Conservation (phyloP, 1,139 yeast genomes). For the Saccharomycopsis hybrid region DNA sequence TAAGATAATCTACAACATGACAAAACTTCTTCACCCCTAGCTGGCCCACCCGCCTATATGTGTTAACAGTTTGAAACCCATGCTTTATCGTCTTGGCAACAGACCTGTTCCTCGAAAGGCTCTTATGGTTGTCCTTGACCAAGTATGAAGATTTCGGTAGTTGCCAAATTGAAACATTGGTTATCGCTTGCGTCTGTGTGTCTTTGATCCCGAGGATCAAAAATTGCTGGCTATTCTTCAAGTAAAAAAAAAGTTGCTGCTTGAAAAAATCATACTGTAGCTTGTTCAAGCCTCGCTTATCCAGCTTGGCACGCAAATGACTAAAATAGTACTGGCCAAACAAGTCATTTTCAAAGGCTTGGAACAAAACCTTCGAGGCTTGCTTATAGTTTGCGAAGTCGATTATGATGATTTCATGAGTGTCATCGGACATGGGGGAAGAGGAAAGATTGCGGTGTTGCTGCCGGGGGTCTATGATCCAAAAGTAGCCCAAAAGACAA, state of each 20-base stretch:
- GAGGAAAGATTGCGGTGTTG: no score
- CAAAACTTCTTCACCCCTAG: constrained; percentile 9
- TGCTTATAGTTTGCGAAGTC: constrained; percentile 3
- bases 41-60: constrained; percentile 4
- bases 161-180: constrained; percentile 9
- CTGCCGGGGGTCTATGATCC: no score
- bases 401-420: constrained; percentile 6
- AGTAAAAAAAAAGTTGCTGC: constrained; percentile 8
- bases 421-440: no score
- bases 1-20: not conserved
- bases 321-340: constrained; percentile 6
- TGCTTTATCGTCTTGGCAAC: not conserved
- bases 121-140: not conserved
- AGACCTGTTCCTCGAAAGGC: not conserved
- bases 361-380: constrained; percentile 7
- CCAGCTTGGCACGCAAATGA: no score
- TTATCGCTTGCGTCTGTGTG: not conserved
- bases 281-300: no score
- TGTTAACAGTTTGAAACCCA: not conserved
- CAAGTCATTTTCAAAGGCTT: constrained; percentile 9
- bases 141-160: constrained; percentile 9
- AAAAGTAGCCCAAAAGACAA: no score
- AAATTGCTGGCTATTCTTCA: constrained; percentile 6
- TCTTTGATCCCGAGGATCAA: constrained; percentile 9
- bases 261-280: constrained; percentile 4